These are phyloP conservation scores for Pestalotiopsis sp. DNA, from an alignment of 2,329 filamentous ascomycete genomes.

Conservation along the genomic window DNA sequence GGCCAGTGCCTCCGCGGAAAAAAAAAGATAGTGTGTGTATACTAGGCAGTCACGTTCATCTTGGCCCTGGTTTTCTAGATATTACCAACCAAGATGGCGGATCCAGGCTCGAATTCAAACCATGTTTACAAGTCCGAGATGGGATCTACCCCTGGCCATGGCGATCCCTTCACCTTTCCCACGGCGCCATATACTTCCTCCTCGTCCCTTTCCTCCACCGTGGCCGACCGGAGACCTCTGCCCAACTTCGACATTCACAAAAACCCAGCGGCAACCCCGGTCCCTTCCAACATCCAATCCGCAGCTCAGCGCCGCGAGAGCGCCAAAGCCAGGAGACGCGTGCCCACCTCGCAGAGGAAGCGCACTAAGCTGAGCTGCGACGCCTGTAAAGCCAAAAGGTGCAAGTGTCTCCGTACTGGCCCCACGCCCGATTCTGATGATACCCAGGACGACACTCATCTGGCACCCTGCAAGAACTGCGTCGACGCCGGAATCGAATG, in stretches of 20 bases:
- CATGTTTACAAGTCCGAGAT: slow-evolving; percentile 1
- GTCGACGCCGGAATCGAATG: slow-evolving; percentile 39
- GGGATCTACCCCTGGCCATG: background rate
- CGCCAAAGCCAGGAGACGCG: slow-evolving; percentile 32
- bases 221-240: background rate
- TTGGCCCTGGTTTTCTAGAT: background rate
- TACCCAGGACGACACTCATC: slow-evolving; percentile 20
- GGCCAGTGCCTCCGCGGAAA: background rate
- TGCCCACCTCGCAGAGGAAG: slow-evolving; percentile 36
- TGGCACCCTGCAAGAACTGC: slow-evolving; percentile 41
- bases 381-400: slow-evolving; percentile 38
- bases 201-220: background rate
- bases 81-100: background rate
- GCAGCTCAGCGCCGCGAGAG: slow-evolving; percentile 24
- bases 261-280: background rate
- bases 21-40: background rate
- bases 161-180: slow-evolving; percentile 2
- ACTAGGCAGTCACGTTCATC: background rate
- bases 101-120: background rate
- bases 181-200: background rate
- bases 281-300: slow-evolving; percentile 1
- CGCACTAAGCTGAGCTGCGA: slow-evolving; percentile 39
- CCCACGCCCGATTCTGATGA: slow-evolving; percentile 12
- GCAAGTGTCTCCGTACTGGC: slow-evolving; percentile 35
- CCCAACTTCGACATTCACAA: slow-evolving; percentile 5